phyloP scores from a whole-genome alignment of 176 grass and related monocot species.

The Microstegium vimineum region DNA sequence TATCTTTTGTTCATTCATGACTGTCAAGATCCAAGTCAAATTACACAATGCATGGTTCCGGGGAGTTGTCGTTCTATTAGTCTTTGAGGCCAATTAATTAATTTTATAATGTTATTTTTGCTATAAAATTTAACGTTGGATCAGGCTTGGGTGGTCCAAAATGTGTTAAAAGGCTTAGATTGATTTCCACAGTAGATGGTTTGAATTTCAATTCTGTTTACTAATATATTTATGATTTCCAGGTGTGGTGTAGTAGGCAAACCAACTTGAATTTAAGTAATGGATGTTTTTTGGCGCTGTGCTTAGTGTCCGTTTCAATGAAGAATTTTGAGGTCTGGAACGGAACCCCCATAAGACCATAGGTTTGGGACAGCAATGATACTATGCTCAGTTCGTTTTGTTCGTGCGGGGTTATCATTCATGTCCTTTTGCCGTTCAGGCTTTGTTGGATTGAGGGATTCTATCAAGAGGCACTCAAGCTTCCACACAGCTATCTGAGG shows the following conservation, averaged over 20 bases:
- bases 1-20: background rate
- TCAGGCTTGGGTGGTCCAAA: background rate
- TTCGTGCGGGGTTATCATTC: background rate
- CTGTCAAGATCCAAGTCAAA: background rate
- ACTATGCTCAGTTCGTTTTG: background rate
- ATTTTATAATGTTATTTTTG: background rate
- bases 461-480: conserved; percentile 95
- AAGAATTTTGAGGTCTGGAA: conserved; percentile 99
- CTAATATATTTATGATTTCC: conserved; percentile 22
- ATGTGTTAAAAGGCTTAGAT: background rate
- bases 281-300: conserved; percentile 86
- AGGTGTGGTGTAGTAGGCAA: conserved; percentile 93
- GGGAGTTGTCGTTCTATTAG: background rate
- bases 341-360: conserved; percentile 80
- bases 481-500: conserved; percentile 90
- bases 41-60: background rate
- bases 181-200: background rate
- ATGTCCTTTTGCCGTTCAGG: conserved; percentile 34
- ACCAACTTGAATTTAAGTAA: conserved; percentile 94
- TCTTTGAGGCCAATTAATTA: background rate
- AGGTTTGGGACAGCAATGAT: conserved; percentile 44
- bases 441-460: conserved; percentile 86
- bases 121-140: background rate
- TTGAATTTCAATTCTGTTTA: conserved; percentile 12
- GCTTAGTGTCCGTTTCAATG: conserved; percentile 84